Evolutionary conservation across 495 filamentous ascomycete species (phyloP).

Genomic region (Lepraria neglecta): DNA sequence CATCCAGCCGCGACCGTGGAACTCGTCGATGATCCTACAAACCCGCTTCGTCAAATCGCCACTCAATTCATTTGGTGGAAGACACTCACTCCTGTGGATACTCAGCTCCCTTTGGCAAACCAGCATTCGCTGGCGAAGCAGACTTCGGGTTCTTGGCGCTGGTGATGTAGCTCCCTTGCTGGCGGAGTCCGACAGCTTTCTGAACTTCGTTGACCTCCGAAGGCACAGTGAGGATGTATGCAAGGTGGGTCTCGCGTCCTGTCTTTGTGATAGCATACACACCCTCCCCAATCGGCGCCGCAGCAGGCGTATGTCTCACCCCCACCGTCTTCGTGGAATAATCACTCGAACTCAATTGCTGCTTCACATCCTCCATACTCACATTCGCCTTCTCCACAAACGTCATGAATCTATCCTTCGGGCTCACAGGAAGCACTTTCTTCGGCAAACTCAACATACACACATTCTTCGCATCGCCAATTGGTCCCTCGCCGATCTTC

Average conservation of each 20-base stretch:
- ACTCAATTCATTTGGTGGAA: neutral
- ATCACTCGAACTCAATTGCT: slow-evolving; percentile 59
- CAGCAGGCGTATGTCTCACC: slow-evolving; percentile 62
- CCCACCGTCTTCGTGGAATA: slow-evolving; percentile 76
- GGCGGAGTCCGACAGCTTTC: slow-evolving; percentile 63
- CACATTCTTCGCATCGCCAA: slow-evolving; percentile 58
- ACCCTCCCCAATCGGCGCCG: slow-evolving; percentile 73
- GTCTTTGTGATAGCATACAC: slow-evolving; percentile 78
- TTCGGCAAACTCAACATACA: slow-evolving; percentile 78
- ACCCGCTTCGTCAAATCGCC: neutral
- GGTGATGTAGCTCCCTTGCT: slow-evolving; percentile 70
- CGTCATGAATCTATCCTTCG: slow-evolving; percentile 66
- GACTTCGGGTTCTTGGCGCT: slow-evolving; percentile 75
- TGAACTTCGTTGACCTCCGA: slow-evolving; percentile 64
- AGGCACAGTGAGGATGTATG: slow-evolving; percentile 79
- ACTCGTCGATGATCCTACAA: slow-evolving; percentile 61
- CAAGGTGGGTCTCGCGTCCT: slow-evolving; percentile 65
- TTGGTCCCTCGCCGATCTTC: slow-evolving; percentile 53
- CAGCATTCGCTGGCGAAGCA: slow-evolving; percentile 55
- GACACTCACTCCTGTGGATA: slow-evolving; percentile 64
- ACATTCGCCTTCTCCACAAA: slow-evolving; percentile 75
- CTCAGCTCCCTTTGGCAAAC: slow-evolving; percentile 58
- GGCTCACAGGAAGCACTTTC: slow-evolving; percentile 71
- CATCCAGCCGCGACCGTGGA: slow-evolving; percentile 66
- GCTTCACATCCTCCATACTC: slow-evolving; percentile 64